Evolutionary conservation across 768 basidiomycete species (phyloP), one percentile per base, ranked within the genome.

Genomic region (Daedaleopsis nitida): DNA sequence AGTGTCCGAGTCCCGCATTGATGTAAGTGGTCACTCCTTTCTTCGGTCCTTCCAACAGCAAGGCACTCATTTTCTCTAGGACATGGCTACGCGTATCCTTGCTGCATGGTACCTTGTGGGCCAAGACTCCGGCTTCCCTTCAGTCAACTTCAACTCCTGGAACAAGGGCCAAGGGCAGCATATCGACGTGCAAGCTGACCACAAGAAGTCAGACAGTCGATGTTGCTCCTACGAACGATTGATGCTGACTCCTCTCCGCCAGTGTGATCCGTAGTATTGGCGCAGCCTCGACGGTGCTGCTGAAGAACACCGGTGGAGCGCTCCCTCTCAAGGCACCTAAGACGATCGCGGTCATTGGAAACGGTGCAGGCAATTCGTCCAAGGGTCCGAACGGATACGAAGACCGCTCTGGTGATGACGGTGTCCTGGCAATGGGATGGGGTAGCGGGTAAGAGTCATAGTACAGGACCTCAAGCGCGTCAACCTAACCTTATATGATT

Each of bases 51-150:
- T 16, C 12, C 3, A 24, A 16, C 23, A 9, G 32, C 6, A 8
- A 14, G 27, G 7, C 27, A 32, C 27, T 32, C 7, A 19, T 6
- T 16, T 17, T 12, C 35, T 19, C 0, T 34, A 70, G 69, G 86
- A 92, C 70, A 80, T 91, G 80, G 89, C 89, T 0, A 82, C 82
- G 2, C 84, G 90, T 24, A 86, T 91, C 59, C 71, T 91, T 9
- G 87, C 59, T 89, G 94, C 70, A 91, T 63, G 76, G 79, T 83
- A 86, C 65, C 73, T 82, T 52, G 76, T 88, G 34, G 76, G 79
- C 43, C 88, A 89, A 73, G 86, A 93, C 51, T 62, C 58, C 8
- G 71, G 77, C 5, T 93, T 80, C 74, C 91, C 92, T 5, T 73
- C 77, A 0, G 80, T 84, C 57, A 88, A 87, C 76, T 92, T 92